Conservation (phyloP, 805 yeast genomes). For the Schwanniomyces polymorphus region DNA sequence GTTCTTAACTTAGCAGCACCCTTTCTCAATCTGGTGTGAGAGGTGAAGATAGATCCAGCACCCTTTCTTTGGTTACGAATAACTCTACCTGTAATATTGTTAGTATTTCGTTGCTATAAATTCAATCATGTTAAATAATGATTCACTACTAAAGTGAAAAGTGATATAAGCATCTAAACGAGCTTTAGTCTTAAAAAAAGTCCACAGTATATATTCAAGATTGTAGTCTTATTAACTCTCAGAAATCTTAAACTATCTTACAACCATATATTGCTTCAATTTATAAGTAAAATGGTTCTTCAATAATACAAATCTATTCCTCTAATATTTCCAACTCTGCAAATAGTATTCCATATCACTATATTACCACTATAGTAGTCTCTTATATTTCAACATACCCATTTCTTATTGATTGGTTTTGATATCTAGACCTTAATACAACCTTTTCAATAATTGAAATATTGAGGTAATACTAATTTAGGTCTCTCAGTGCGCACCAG, state of each 20-base stretch:
- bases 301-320: too few relatives aligned
- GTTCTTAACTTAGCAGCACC: conserved; percentile 99
- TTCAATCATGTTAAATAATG: background rate
- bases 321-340: background rate
- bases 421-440: conserved; percentile 4
- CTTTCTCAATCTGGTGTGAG: conserved; percentile 99
- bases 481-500: conserved; percentile 1
- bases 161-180: too few relatives aligned
- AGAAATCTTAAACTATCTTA: too few relatives aligned
- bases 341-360: background rate
- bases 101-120: conserved; percentile 5
- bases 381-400: conserved; percentile 21
- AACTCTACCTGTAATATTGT: conserved; percentile 79
- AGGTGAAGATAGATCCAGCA: conserved; percentile 99
- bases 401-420: conserved; percentile 23
- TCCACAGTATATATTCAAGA: too few relatives aligned
- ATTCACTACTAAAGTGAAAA: background rate
- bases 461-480: conserved; percentile 3
- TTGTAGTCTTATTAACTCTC: too few relatives aligned
- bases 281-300: too few relatives aligned
- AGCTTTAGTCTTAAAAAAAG: too few relatives aligned
- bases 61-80: conserved; percentile 99
- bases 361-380: background rate
- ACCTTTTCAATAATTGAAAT: conserved; percentile 1
- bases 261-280: too few relatives aligned